These are phyloP conservation scores for Escovopsis sp. DNA, from an alignment of 2,329 filamentous ascomycete species.

Conservation along the genomic window DNA sequence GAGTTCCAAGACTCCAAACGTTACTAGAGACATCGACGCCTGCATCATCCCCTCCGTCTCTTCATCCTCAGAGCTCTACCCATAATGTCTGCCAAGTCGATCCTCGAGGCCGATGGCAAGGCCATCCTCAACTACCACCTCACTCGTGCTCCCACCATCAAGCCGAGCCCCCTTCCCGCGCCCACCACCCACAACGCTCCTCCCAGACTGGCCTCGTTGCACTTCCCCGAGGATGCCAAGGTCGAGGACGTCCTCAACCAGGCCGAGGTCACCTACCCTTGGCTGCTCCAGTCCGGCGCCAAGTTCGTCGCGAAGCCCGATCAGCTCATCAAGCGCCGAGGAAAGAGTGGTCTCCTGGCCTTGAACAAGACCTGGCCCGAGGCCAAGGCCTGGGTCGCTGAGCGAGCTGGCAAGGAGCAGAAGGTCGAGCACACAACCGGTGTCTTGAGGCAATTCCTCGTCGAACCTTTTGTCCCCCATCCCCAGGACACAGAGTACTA, in stretches of 20 bases:
- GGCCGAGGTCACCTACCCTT: constrained; percentile 93
- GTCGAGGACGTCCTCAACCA: constrained; percentile 79
- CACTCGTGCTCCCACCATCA: constrained; percentile 92
- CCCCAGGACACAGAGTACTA: constrained; percentile 95
- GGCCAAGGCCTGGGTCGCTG: constrained; percentile 84
- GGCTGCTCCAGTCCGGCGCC: constrained; percentile 68
- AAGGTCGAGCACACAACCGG: constrained; percentile 87
- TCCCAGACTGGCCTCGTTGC: constrained; percentile 75
- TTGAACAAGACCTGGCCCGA: constrained; percentile 97
- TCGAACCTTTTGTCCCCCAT: constrained; percentile 97
- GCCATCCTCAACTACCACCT: constrained; percentile 99
- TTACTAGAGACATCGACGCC: background rate
- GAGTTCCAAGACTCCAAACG: no score
- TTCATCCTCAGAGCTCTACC: constrained; percentile 13
- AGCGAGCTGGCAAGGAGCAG: constrained; percentile 80
- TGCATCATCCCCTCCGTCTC: constrained; percentile 1
- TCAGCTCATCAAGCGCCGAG: constrained; percentile 98
- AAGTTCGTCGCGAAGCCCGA: constrained; percentile 99
- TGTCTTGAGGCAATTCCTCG: constrained; percentile 84
- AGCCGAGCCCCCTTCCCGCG: constrained; percentile 82
- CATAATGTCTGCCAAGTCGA: constrained; percentile 62
- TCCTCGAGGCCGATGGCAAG: constrained; percentile 99
- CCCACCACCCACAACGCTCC: constrained; percentile 83
- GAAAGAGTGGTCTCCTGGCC: constrained; percentile 92
- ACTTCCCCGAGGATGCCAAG: constrained; percentile 81